Evolutionary conservation across 768 basidiomycete species (phyloP).

Genomic region (Amanita rimosa): DNA sequence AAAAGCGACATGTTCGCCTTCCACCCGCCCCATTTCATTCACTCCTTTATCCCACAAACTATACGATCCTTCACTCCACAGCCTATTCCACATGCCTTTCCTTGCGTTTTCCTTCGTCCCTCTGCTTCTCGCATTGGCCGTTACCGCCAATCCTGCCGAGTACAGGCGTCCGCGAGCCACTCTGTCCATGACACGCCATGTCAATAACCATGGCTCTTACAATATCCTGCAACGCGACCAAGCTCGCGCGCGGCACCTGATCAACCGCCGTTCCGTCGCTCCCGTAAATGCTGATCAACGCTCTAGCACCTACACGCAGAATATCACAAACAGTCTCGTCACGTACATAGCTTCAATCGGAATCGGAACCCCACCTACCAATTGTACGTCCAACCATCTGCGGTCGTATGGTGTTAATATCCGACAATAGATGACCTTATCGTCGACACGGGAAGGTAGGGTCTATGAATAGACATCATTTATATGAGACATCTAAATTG

Average conservation of each 20-base stretch:
- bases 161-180: constrained; percentile 28
- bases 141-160: constrained; percentile 32
- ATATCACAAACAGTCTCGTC: neutral
- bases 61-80: neutral
- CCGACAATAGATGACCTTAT: neutral
- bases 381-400: neutral
- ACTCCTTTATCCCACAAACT: neutral
- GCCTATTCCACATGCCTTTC: constrained; percentile 39
- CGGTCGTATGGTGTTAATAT: neutral
- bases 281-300: neutral
- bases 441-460: constrained; percentile 5
- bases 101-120: constrained; percentile 16
- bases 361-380: neutral
- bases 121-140: constrained; percentile 33
- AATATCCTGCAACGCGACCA: constrained; percentile 2
- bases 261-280: neutral
- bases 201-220: neutral
- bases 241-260: neutral
- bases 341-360: neutral
- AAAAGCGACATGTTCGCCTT: constrained; percentile 38
- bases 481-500: neutral
- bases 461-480: neutral
- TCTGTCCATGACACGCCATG: constrained; percentile 12
- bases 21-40: neutral
- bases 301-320: neutral